A percentile compares a stretch with the other conserved stretches of the same genome.
These are phyloP conservation scores for Boletus sp. DNA, from an alignment of 1,284 basidiomycete species.

Conservation along the genomic window DNA sequence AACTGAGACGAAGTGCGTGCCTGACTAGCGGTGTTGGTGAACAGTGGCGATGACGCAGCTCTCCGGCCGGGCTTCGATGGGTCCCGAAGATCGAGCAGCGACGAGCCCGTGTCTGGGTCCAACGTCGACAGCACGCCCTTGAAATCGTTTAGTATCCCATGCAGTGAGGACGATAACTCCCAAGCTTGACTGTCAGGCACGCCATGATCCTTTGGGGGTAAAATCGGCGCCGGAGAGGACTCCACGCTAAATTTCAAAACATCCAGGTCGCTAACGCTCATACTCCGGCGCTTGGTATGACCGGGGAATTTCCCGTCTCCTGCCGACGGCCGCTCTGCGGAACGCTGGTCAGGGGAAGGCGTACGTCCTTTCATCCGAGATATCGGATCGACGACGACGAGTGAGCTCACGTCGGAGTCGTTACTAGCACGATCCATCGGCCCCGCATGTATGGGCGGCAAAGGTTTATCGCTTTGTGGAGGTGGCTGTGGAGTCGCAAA, in stretches of 20 bases:
- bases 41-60: conserved; percentile 28
- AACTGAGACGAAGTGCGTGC: conserved; percentile 13
- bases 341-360: conserved; percentile 24
- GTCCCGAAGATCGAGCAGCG: conserved; percentile 57
- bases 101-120: conserved; percentile 47
- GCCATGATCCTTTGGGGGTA: conserved; percentile 33
- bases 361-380: conserved; percentile 32
- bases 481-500: conserved; percentile 40
- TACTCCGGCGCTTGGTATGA: conserved; percentile 61
- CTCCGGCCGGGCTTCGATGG: conserved; percentile 55
- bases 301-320: conserved; percentile 25
- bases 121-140: conserved; percentile 63
- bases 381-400: conserved; percentile 52
- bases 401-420: conserved; percentile 48
- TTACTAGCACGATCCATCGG: conserved; percentile 37
- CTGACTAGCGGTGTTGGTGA: conserved; percentile 18
- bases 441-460: conserved; percentile 52
- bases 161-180: conserved; percentile 49
- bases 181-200: conserved; percentile 32
- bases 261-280: conserved; percentile 70
- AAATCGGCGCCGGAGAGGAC: conserved; percentile 36
- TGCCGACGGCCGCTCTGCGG: conserved; percentile 26
- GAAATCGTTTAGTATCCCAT: conserved; percentile 64
- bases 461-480: conserved; percentile 46
- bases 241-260: conserved; percentile 44